These are phyloP conservation scores for Beauveria varroae DNA, from an alignment of 2,329 filamentous ascomycete genomes.

Conservation along the genomic window DNA sequence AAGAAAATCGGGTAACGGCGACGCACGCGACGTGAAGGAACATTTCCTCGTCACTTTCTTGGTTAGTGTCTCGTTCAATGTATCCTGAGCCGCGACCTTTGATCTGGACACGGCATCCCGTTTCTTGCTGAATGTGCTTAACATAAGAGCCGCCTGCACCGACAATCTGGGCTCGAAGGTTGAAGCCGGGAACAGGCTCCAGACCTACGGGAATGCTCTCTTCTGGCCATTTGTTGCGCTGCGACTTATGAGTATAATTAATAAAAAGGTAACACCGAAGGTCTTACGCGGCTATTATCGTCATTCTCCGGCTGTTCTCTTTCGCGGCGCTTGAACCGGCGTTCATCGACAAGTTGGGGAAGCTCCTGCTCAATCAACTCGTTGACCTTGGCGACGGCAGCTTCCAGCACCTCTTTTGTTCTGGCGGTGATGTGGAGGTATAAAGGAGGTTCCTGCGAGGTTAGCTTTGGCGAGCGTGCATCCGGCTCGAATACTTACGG, in stretches of 20 bases:
- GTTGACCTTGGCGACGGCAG: slow-evolving; percentile 80
- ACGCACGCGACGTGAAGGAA: slow-evolving; percentile 90
- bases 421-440: slow-evolving; percentile 95
- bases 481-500: slow-evolving; percentile 51
- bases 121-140: slow-evolving; percentile 96
- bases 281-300: slow-evolving; percentile 74
- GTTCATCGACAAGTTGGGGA: slow-evolving; percentile 89
- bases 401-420: slow-evolving; percentile 82
- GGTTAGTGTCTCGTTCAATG: slow-evolving; percentile 78
- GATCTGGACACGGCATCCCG: slow-evolving; percentile 92
- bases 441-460: slow-evolving; percentile 71
- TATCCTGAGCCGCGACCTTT: slow-evolving; percentile 95
- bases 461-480: not conserved
- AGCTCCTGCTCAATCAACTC: slow-evolving; percentile 95
- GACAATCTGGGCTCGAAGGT: slow-evolving; percentile 91
- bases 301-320: slow-evolving; percentile 75
- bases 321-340: slow-evolving; percentile 80
- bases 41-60: slow-evolving; percentile 93
- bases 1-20: not conserved
- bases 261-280: slow-evolving; percentile 10
- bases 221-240: slow-evolving; percentile 99
- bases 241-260: slow-evolving; percentile 9
- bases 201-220: slow-evolving; percentile 88
- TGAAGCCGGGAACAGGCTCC: slow-evolving; percentile 89
- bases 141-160: slow-evolving; percentile 92